Conservation (phyloP, 345 rosid genomes). For the Iberis pinnata region DNA sequence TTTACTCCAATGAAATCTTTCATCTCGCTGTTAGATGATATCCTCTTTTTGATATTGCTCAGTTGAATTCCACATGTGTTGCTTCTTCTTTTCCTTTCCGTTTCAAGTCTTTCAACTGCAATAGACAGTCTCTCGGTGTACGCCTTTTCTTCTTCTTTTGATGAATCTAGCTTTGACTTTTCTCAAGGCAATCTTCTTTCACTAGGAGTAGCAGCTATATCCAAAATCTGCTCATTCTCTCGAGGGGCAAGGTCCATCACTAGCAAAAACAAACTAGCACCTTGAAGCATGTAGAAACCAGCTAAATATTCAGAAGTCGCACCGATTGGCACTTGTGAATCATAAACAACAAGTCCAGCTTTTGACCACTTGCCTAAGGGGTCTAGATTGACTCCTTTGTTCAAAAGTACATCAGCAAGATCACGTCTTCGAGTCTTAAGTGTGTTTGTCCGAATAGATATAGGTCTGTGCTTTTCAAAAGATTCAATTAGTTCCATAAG, state of each 20-base stretch:
- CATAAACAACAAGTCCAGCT: constrained; percentile 87
- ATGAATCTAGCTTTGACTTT: constrained; percentile 25
- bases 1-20: too few species aligned
- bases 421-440: constrained; percentile 88
- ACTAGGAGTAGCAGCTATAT: too few species aligned
- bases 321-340: constrained; percentile 93
- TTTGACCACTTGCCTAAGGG: too few species aligned
- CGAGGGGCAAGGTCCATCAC: constrained; percentile 99
- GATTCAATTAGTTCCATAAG: constrained; percentile 89
- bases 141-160: constrained; percentile 34
- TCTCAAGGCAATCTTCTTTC: constrained; percentile 12
- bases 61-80: too few species aligned
- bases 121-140: constrained; percentile 24
- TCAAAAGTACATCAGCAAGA: constrained; percentile 86
- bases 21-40: too few species aligned
- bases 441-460: constrained; percentile 77
- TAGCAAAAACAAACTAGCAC: constrained; percentile 94
- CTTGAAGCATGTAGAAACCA: constrained; percentile 91
- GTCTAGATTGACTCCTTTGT: constrained; percentile 95
- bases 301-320: constrained; percentile 98
- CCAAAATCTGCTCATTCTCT: constrained; percentile 82
- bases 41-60: too few species aligned
- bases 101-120: constrained; percentile 37
- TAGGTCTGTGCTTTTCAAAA: constrained; percentile 90
- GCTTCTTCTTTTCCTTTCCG: constrained; percentile 61